These are phyloP conservation scores for Fraxinus xanthoxyloides DNA, from an alignment of 305 asterid species.

Conservation along the genomic window DNA sequence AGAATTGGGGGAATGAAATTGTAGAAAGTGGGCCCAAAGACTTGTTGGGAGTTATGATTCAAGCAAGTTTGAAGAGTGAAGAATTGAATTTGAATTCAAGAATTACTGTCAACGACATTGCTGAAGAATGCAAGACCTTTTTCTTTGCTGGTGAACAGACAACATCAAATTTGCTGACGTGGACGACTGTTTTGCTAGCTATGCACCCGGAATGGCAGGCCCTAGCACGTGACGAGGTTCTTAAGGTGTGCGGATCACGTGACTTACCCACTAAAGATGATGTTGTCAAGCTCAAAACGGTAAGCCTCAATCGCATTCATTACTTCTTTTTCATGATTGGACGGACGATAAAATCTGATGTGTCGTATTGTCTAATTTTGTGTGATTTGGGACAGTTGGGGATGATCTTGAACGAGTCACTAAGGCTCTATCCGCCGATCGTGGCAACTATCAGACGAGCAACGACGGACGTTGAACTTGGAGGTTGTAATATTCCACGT, in stretches of 20 bases:
- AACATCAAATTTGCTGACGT: conserved; percentile 81
- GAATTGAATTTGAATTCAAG: conserved; percentile 10
- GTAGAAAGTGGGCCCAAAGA: conserved; percentile 71
- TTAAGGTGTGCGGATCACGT: conserved; percentile 85
- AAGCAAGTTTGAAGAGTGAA: conserved; percentile 37
- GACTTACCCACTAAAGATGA: conserved; percentile 69
- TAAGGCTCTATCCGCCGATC: conserved; percentile 84
- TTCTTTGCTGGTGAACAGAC: conserved; percentile 96
- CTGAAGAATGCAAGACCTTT: conserved; percentile 92
- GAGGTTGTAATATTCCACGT: conserved; percentile 49
- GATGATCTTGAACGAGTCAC: conserved; percentile 73
- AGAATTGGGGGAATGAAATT: conserved; percentile 11
- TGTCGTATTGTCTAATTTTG: not conserved
- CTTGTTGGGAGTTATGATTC: conserved; percentile 80
- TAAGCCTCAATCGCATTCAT: conserved; percentile 22
- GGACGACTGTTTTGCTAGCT: conserved; percentile 86
- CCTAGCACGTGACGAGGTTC: conserved; percentile 98
- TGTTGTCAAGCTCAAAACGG: conserved; percentile 84
- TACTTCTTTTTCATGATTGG: not conserved
- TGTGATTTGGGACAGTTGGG: conserved; percentile 51
- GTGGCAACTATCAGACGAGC: conserved; percentile 79
- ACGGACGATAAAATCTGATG: not conserved
- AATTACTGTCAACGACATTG: conserved; percentile 63
- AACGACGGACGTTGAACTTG: conserved; percentile 51
- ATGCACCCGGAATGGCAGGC: conserved; percentile 98